Percentiles rank a stretch among this genome's conserved stretches.
Evolutionary conservation across 768 basidiomycete genomes (phyloP).

Genomic region (Lactarius deliciosus): DNA sequence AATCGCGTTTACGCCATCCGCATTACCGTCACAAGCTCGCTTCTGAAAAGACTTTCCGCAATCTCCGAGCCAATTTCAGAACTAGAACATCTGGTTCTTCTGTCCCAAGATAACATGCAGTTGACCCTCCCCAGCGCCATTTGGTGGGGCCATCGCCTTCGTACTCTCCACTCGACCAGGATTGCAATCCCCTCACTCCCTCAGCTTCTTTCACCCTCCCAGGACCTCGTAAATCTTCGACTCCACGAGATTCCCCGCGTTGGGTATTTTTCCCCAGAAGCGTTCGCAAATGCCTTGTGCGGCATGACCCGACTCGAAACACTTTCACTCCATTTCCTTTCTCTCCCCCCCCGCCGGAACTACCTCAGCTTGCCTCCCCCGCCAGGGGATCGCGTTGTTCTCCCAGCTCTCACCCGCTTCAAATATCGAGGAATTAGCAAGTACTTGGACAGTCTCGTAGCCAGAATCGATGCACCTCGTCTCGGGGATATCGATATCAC

Average conservation of each 20-base stretch:
- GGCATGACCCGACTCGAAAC: not conserved
- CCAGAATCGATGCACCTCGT: not conserved
- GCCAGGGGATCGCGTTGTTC: not conserved
- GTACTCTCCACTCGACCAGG: not conserved
- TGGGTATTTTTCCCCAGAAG: not conserved
- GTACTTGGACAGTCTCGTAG: not conserved
- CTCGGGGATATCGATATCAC: not conserved
- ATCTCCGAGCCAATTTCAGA: not conserved
- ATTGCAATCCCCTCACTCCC: not conserved
- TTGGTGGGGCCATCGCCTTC: not conserved
- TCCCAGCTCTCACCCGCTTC: not conserved
- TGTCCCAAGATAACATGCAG: not conserved
- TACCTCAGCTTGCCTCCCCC: not conserved
- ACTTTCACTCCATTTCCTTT: not conserved
- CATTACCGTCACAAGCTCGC: not conserved
- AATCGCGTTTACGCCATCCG: not conserved
- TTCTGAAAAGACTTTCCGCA: not conserved
- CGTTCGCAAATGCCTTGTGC: not conserved
- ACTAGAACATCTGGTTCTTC: not conserved
- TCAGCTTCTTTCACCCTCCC: not conserved
- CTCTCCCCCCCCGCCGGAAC: not conserved
- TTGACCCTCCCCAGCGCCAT: not conserved
- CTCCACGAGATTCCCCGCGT: not conserved
- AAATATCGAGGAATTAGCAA: not conserved
- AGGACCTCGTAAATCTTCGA: not conserved